Base-by-base conservation (phyloP, 176 grass and related monocot genomes). In the Zoysia pacifica region DNA sequence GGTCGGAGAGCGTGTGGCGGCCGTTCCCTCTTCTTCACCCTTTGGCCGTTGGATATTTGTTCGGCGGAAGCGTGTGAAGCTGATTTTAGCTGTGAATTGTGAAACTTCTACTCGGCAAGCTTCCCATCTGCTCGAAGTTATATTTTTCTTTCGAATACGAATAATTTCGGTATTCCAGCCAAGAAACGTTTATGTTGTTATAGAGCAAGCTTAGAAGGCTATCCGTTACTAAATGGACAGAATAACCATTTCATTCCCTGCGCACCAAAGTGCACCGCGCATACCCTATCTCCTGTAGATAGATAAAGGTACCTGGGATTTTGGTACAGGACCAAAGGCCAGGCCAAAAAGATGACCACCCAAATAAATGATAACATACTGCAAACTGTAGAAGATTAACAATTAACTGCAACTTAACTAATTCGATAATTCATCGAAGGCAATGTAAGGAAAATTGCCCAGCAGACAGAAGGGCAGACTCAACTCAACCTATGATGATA, bases 361-460 rank as follows among this genome's bases (percentile, higher is more conserved):
- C 28, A 62, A 41, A 62, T 10, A 15, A 72, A 12, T 41, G 5
- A 15, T 39, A 18, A 13, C 61, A 1, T 10, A 18, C 37, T 15
- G 56, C 53, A 76, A 59, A 18, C 11, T 14, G 10, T 3, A 60
- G 67, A 8, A 72, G 14, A 81, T 53, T 44, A 58, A 37, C 37
- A 56, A 51, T 46, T 36, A 71, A 65, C 49, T 13, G 70, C 48
- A 82, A 77, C 56, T 64, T 67, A 5, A 79, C 64, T 85, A 51
- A 35, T 81, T 75, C 35, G 71, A 89, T 72, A 38, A n/a, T 86
- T 86, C 39, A 75, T 4, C 51, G 2, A 85, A 48, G 83, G 13
- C 73, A 77, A 77, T 62, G 44, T 7, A 82, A 86, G 83, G 73
- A 86, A 89, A 82, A 82, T 86, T 62, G 87, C 83, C 83, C 68